Percentiles rank a stretch among this genome's conserved stretches.
Evolutionary conservation across 257 asterid genomes (phyloP).

Genomic region (Solanum okadae): DNA sequence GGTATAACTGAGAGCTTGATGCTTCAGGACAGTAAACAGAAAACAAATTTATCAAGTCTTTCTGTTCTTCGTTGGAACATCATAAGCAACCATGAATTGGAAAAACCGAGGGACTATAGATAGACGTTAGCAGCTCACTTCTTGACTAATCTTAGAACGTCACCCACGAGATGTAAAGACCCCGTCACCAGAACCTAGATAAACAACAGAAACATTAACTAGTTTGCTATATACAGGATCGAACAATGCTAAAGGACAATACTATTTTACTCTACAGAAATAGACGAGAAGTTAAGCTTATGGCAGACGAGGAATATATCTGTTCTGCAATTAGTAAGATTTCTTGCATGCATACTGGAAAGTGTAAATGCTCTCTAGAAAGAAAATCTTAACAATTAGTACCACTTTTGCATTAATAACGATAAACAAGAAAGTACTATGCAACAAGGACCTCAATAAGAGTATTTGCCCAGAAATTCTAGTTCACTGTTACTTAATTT

Average conservation of each 20-base stretch:
- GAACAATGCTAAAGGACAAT: neutral
- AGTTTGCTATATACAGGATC: neutral
- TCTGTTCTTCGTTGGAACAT: neutral
- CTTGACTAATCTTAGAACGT: conserved; percentile 69
- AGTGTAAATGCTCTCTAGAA: neutral
- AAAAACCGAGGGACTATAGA: neutral
- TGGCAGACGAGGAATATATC: neutral
- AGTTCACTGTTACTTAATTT: neutral
- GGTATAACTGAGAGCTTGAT: neutral
- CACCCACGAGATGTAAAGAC: conserved; percentile 83
- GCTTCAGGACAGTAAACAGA: neutral
- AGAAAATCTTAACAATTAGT: neutral
- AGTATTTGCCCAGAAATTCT: neutral
- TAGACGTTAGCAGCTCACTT: conserved; percentile 22
- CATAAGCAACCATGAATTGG: neutral
- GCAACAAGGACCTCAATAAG: neutral
- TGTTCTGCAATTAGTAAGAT: neutral
- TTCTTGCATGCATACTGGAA: neutral
- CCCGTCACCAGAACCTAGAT: conserved; percentile 87
- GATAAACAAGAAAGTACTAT: neutral
- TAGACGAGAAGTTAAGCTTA: neutral
- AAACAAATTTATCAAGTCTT: neutral
- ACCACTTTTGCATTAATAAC: neutral
- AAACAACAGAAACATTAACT: neutral
- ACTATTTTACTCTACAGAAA: neutral